Evolutionary conservation across 202 grass and related monocot species (phyloP).

Genomic region (Brachypodium distachyon): DNA sequence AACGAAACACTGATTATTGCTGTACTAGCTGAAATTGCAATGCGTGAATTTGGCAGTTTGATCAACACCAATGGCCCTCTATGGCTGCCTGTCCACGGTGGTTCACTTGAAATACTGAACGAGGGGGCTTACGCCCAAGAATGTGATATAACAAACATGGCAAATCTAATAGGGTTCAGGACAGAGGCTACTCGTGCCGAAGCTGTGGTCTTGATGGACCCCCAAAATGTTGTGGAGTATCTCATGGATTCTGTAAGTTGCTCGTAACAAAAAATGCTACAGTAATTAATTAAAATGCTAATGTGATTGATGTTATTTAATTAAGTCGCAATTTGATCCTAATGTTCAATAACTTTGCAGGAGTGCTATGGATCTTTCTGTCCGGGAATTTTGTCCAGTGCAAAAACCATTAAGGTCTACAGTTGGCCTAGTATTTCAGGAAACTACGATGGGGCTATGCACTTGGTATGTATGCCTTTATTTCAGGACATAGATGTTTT

Average conservation of each 20-base stretch:
- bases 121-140: conserved; percentile 16
- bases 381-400: conserved; percentile 26
- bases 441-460: conserved; percentile 32
- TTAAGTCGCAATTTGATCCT: background rate
- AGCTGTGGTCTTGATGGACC: conserved; percentile 22
- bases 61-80: conserved; percentile 10
- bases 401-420: conserved; percentile 20
- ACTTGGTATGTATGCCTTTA: conserved; percentile 37
- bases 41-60: conserved; percentile 30
- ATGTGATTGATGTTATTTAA: background rate
- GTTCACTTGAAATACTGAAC: conserved; percentile 29
- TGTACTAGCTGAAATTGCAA: conserved; percentile 19
- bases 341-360: conserved; percentile 25
- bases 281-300: background rate
- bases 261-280: background rate
- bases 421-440: background rate
- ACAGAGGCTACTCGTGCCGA: conserved; percentile 46
- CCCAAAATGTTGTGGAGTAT: conserved; percentile 14
- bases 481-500: background rate
- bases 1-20: background rate
- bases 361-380: conserved; percentile 34
- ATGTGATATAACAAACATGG: background rate
- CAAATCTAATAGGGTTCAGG: background rate
- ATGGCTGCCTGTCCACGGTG: conserved; percentile 30
- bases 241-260: conserved; percentile 55